phyloP scores from a whole-genome alignment of 352 stramenopile species.

The Hyaloperonospora arabidopsidis region DNA sequence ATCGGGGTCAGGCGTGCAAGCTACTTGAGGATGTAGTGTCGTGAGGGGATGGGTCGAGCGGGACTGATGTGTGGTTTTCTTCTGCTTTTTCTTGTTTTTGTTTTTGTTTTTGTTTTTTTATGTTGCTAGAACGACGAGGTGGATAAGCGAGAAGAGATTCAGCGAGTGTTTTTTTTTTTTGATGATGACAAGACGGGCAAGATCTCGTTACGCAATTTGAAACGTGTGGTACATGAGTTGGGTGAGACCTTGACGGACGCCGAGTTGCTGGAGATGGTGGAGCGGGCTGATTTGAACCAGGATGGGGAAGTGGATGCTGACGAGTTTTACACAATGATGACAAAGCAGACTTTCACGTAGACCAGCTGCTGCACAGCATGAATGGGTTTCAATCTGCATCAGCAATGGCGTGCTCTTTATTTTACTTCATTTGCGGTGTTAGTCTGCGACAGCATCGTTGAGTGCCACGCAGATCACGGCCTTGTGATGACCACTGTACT shows the following conservation, averaged over 20 bases:
- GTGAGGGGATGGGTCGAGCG: too few relatives aligned
- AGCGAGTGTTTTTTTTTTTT: constrained; percentile 95
- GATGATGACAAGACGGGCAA: constrained; percentile 96
- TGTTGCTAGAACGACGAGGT: constrained; percentile 79
- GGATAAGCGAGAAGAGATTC: constrained; percentile 93
- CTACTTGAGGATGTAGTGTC: too few relatives aligned
- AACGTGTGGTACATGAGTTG: constrained; percentile 96
- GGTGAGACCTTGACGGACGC: constrained; percentile 98
- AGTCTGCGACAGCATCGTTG: constrained; percentile 75
- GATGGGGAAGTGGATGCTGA: constrained; percentile 96
- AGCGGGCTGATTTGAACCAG: constrained; percentile 91
- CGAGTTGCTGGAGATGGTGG: constrained; percentile 99
- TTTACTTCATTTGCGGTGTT: constrained; percentile 4
- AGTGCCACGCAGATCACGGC: constrained; percentile 84
- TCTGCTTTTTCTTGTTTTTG: neutral
- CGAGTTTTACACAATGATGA: constrained; percentile 99
- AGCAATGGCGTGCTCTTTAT: neutral
- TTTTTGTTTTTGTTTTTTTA: constrained; percentile 1
- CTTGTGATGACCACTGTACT: constrained; percentile 88
- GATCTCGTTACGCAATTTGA: constrained; percentile 96
- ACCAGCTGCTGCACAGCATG: constrained; percentile 2
- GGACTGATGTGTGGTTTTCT: too few relatives aligned
- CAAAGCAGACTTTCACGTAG: constrained; percentile 89
- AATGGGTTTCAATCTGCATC: neutral
- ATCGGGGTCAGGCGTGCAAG: constrained; percentile 46